A percentile compares a stretch with the other conserved stretches of the same genome.
phyloP scores from a whole-genome alignment of 345 rosid genomes.

The Lepidium aucheri region DNA sequence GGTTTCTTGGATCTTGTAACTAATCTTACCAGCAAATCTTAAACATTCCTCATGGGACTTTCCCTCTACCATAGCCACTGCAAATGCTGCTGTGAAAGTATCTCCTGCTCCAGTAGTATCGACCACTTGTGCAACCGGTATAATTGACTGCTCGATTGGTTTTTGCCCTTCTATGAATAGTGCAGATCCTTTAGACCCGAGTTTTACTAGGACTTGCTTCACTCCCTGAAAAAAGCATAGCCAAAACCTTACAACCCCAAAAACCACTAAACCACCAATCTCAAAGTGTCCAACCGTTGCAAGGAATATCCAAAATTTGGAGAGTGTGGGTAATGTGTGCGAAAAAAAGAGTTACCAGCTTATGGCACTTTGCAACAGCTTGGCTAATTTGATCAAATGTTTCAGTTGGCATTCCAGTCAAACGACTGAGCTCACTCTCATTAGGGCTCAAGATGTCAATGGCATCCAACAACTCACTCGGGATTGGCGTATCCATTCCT shows the following conservation, averaged over 20 bases:
- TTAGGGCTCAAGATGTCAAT: conserved; percentile 88
- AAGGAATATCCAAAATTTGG: not conserved
- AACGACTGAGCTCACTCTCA: conserved; percentile 75
- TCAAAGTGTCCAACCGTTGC: not conserved
- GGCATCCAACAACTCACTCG: conserved; percentile 50
- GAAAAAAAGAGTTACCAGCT: conserved; percentile 43
- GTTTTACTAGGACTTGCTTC: conserved; percentile 80
- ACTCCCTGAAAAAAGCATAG: conserved; percentile 54
- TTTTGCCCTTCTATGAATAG: conserved; percentile 63
- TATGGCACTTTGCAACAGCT: conserved; percentile 58
- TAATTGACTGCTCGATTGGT: conserved; percentile 62
- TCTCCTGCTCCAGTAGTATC: conserved; percentile 99
- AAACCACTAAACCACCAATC: not conserved
- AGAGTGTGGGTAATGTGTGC: not conserved
- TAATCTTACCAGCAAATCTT: conserved; percentile 76
- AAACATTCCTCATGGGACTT: conserved; percentile 61
- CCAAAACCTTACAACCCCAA: not conserved
- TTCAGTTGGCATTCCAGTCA: conserved; percentile 73
- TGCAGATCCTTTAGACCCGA: conserved; percentile 83
- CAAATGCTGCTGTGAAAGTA: conserved; percentile 93
- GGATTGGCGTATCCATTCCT: conserved; percentile 88
- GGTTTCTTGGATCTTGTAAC: not conserved
- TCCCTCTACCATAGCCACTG: conserved; percentile 89
- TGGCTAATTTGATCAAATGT: conserved; percentile 58
- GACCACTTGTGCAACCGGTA: conserved; percentile 58